Evolutionary conservation across 1,284 basidiomycete species (phyloP).

Genomic region (Sphagnurus paluster): DNA sequence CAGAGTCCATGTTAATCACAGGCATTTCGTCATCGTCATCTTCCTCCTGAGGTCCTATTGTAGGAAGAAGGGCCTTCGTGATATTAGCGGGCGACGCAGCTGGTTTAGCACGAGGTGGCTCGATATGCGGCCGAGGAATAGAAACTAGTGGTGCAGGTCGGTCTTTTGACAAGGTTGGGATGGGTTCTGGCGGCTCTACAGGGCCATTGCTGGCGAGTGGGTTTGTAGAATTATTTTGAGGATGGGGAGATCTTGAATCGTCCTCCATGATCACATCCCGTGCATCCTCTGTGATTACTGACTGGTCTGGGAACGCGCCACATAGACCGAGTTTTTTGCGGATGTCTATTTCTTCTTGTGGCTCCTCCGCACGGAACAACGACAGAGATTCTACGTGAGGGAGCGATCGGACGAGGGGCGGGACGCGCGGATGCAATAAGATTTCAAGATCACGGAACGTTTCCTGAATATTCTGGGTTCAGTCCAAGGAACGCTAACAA

Average conservation of each 20-base stretch:
- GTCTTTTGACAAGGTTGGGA: not conserved
- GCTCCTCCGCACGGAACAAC: slow-evolving; percentile 61
- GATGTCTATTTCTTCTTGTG: slow-evolving; percentile 53
- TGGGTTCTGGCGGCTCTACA: not conserved
- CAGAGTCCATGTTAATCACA: slow-evolving; percentile 45
- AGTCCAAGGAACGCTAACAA: slow-evolving; percentile 1
- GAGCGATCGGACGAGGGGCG: slow-evolving; percentile 68
- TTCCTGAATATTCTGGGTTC: slow-evolving; percentile 12
- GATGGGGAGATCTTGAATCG: not conserved
- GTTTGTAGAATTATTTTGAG: not conserved
- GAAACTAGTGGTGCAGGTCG: not conserved
- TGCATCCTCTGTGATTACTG: slow-evolving; percentile 19
- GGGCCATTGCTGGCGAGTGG: not conserved
- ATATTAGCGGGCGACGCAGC: not conserved
- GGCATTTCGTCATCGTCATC: slow-evolving; percentile 43
- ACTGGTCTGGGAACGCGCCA: slow-evolving; percentile 13
- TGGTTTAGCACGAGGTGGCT: slow-evolving; percentile 1
- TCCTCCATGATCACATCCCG: slow-evolving; percentile 27
- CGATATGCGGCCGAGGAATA: not conserved
- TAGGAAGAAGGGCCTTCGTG: not conserved
- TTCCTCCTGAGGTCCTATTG: slow-evolving; percentile 24
- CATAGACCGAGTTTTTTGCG: slow-evolving; percentile 43
- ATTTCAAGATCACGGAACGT: slow-evolving; percentile 52
- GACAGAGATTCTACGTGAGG: slow-evolving; percentile 64
- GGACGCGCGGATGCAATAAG: slow-evolving; percentile 73